Percentiles rank a stretch among this genome's conserved stretches.
Conservation (phyloP, 2,329 filamentous ascomycete species). For the Exophiala aquamarina region DNA sequence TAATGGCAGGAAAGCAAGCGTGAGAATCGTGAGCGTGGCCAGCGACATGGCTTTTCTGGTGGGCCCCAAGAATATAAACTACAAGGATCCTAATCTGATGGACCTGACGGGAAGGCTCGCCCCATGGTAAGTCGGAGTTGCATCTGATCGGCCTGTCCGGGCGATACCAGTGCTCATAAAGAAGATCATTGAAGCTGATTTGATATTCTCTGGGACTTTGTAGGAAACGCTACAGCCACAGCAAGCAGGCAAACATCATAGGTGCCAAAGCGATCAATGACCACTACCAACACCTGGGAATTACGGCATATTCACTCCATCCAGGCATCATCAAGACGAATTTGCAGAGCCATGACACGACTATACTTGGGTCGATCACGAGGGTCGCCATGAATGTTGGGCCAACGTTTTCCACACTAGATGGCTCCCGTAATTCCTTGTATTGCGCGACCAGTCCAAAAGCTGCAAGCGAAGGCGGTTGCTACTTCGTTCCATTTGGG, state of each 20-base stretch:
- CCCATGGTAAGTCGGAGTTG: not conserved
- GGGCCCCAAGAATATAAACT: conserved; percentile 3
- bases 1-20: conserved; percentile 7
- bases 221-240: conserved; percentile 44
- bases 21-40: conserved; percentile 24
- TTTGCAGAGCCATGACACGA: conserved; percentile 14
- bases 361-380: not conserved
- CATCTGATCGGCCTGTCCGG: too few species aligned
- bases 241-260: conserved; percentile 46
- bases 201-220: conserved; percentile 1
- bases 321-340: conserved; percentile 41
- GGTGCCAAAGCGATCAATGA: conserved; percentile 38
- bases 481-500: not conserved
- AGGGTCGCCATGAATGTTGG: not conserved
- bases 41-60: not conserved
- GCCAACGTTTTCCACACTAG: not conserved
- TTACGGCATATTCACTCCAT: conserved; percentile 41
- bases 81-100: not conserved
- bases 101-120: not conserved
- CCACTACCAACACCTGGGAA: conserved; percentile 38
- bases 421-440: not conserved
- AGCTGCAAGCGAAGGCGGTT: not conserved
- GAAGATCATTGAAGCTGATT: too few species aligned
- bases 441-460: conserved; percentile 3
- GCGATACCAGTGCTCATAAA: too few species aligned